phyloP scores from a whole-genome alignment of 2,329 filamentous ascomycete genomes.

The Aspergillus pseudotamarii region DNA sequence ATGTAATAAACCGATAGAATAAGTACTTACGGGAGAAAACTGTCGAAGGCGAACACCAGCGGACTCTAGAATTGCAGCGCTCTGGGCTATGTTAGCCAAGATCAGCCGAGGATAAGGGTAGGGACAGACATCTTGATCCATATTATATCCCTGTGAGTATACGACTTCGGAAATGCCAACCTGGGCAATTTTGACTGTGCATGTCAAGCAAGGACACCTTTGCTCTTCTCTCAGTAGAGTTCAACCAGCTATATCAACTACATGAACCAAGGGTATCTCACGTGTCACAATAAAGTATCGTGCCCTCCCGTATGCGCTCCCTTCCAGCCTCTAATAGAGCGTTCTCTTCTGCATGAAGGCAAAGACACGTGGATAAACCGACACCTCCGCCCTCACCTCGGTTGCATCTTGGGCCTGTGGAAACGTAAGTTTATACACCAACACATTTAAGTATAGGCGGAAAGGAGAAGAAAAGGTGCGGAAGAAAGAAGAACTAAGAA shows the following conservation, averaged over 20 bases:
- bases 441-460: background rate
- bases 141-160: conserved; percentile 90
- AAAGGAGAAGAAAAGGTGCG: background rate
- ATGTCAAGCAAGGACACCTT: conserved; percentile 82
- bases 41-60: conserved; percentile 85
- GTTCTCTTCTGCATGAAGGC: conserved; percentile 98
- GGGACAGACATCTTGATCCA: conserved; percentile 69
- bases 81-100: conserved; percentile 43
- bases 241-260: background rate
- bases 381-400: conserved; percentile 69
- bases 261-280: conserved; percentile 30
- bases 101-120: background rate
- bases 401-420: conserved; percentile 72
- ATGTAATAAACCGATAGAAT: background rate
- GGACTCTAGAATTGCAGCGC: conserved; percentile 78
- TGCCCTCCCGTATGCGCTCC: conserved; percentile 80
- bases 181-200: conserved; percentile 97
- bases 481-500: background rate
- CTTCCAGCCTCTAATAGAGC: conserved; percentile 90
- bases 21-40: conserved; percentile 69
- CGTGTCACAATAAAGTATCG: conserved; percentile 90
- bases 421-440: conserved; percentile 10
- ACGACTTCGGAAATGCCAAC: conserved; percentile 95
- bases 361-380: conserved; percentile 83
- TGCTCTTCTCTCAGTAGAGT: background rate